Evolutionary conservation across 2,329 filamentous ascomycete genomes (phyloP), one percentile per base, ranked within the genome.

Genomic region (Trichoderma endophyticum): DNA sequence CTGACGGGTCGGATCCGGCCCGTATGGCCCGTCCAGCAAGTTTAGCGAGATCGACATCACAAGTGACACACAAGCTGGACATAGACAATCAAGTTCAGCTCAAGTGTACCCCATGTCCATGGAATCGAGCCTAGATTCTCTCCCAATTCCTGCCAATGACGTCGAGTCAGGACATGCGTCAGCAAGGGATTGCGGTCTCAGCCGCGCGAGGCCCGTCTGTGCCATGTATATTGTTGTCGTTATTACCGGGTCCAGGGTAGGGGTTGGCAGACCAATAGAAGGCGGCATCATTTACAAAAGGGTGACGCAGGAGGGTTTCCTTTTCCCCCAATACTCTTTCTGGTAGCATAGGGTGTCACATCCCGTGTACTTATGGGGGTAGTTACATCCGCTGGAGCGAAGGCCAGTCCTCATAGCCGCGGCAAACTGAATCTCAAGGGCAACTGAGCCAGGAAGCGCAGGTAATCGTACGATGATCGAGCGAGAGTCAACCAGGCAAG

Each of bases 251-350:
- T 48, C 51, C 56, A 68, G 65, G 65, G 65, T 60, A 68, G 26
- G n/a, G 18, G 28, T 14, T 9, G 34, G 21, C 8, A 21, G 24
- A 68, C 65, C 65, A 68, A 68, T 68, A n/a, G 39, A 39, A 48
- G 54, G 56, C n/a, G n/a, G 54, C 51, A 48, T 60, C 39, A 48
- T 60, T 24, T 59, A 21, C 65, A 14, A n/a, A 48, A n/a, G 65
- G 65, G 65, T 32, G 65, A 51, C 65, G 56, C 65, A 60, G 65
- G 56, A 60, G 65, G 36, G 24, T 26, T 68, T 60, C 12, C n/a
- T 51, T 68, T 64, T 43, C 28, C 9, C 36, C 26, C 9, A 39
- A 28, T 64, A 28, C 26, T 51, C 15, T 14, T 21, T 28, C 11
- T 60, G 14, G 36, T 36, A 43, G 9, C 24, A 59, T 59, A 12